These are phyloP conservation scores for Daucus carota DNA, from an alignment of 129 eudicot genomes.

Conservation along the genomic window DNA sequence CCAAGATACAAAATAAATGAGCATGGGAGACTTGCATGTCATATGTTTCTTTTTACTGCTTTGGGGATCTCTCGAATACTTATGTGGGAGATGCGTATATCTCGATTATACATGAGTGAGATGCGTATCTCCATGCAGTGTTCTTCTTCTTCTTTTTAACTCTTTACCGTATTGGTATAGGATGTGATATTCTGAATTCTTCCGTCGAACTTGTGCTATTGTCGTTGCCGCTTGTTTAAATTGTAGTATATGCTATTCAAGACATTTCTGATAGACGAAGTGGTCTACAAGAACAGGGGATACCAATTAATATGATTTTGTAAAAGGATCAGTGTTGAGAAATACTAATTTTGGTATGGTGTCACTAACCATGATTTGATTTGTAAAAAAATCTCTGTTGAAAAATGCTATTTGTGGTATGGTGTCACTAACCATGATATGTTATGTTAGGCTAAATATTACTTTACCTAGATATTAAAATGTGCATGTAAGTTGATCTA, in stretches of 20 bases:
- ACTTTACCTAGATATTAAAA: background rate
- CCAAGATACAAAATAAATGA: too few species aligned
- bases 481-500: background rate
- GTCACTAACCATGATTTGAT: background rate
- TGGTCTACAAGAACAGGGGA: background rate
- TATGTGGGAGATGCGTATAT: background rate
- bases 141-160: too few species aligned
- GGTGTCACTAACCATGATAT: background rate
- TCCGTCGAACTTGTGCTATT: too few species aligned
- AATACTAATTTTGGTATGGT: background rate
- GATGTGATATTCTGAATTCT: background rate
- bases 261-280: background rate
- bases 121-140: too few species aligned
- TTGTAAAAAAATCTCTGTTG: too few species aligned
- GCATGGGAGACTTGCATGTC: too few species aligned
- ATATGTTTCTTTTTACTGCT: too few species aligned
- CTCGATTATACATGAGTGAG: background rate
- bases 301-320: background rate
- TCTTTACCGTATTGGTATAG: too few species aligned
- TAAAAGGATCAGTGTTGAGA: background rate
- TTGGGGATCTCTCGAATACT: too few species aligned
- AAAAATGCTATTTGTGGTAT: background rate
- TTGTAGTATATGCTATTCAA: background rate
- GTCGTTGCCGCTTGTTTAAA: too few species aligned
- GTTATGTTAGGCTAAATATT: background rate